Base-by-base conservation (phyloP, 176 grass and related monocot species). In the Eremochloa ophiuroides region DNA sequence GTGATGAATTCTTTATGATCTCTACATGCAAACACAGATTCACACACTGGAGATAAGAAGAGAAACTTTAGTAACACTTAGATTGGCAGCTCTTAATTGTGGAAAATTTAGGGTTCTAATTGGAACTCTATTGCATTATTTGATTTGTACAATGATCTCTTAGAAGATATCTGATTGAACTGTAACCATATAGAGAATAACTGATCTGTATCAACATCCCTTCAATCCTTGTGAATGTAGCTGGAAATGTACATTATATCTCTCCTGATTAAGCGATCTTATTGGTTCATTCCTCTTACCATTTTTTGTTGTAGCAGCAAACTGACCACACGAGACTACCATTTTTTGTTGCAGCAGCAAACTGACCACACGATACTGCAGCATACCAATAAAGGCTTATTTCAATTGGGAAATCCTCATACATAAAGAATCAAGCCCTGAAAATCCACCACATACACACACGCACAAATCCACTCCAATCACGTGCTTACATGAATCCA, bases 1-100 rank as follows among this genome's bases (percentile, higher is more conserved):
- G 41, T 94, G 82, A 90, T 23, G 29, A 50, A 51, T 6, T 15
- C 9, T 11, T 7, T 47, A 47, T 66, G 18, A 79, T 20, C 14
- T 15, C 7, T 88, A 62, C 30, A 14, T 60, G 39, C 40, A 47
- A 64, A 86, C 51, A 43, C 39, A 41, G 27, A 68, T 27, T 59
- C 11, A 5, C 15, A 2, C 8, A 48, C 20, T 9, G 11, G 38
- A 53, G 62, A 66, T 12, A 56, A 17, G 0, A 10, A 60, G 26
- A 8, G 0, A 31, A 22, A 69, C 69, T 28, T 9, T 15, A 62
- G 35, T 46, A 13, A 68, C 43, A 29, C 10, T 6, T 27, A 66
- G 69, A 65, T 60, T 25, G 4, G 18, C 46, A 80, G 25, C 37
- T 38, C n/a, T 85, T 29, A 73, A 50, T 22, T 33, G 58, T 62